Percentiles rank a stretch among this genome's conserved stretches.
These are phyloP conservation scores for Linnemannia zychae DNA, from an alignment of 192 early-diverging fungal genomes.

Conservation along the genomic window DNA sequence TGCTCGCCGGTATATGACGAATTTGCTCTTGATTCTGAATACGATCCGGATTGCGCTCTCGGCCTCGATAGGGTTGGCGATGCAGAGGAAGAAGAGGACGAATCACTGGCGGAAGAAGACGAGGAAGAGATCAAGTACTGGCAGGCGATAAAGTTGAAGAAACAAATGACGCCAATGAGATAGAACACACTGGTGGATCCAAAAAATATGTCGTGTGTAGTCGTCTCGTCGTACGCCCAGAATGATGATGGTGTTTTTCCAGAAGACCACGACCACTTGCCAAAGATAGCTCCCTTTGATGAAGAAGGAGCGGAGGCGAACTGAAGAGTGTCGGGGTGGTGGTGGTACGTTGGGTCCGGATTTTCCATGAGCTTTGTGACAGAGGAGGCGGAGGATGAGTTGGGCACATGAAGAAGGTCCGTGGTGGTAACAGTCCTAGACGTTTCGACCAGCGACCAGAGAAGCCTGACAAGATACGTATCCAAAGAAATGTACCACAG, in stretches of 20 bases:
- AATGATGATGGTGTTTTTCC: not conserved
- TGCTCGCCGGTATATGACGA: not conserved
- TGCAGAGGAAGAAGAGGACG: not conserved
- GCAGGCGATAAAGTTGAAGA: conserved; percentile 28
- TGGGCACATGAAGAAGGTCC: not conserved
- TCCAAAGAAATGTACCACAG: too few relatives aligned
- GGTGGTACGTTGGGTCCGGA: not conserved
- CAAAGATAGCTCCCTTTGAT: not conserved
- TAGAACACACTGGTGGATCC: conserved; percentile 38
- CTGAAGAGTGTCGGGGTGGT: not conserved
- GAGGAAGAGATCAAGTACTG: conserved; percentile 8
- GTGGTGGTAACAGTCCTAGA: not conserved
- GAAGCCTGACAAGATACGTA: not conserved
- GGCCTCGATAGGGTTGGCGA: not conserved
- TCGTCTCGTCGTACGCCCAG: not conserved
- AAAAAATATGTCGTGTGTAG: not conserved
- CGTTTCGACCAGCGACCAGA: conserved; percentile 3
- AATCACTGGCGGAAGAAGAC: not conserved
- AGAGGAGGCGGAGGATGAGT: not conserved
- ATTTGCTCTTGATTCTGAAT: not conserved
- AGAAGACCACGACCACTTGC: not conserved
- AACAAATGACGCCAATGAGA: conserved; percentile 28
- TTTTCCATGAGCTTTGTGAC: not conserved
- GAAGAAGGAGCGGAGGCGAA: not conserved
- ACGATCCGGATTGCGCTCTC: not conserved